Percentiles rank a stretch among this genome's conserved stretches.
These are phyloP conservation scores for Ogataea nitratoaversa DNA, from an alignment of 805 yeast genomes.

Conservation along the genomic window DNA sequence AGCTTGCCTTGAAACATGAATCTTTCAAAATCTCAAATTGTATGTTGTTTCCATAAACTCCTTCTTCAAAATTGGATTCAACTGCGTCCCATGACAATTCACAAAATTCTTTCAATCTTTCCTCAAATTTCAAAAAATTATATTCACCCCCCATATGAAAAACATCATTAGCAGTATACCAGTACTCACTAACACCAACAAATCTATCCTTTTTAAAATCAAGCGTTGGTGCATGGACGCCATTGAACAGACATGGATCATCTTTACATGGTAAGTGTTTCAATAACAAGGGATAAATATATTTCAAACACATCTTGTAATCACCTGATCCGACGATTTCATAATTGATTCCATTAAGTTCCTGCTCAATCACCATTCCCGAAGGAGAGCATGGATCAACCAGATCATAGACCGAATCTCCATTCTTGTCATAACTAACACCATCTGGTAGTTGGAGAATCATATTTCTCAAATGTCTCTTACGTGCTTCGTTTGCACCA, in stretches of 20 bases:
- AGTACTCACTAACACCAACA: conserved; percentile 92
- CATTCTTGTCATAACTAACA: conserved; percentile 39
- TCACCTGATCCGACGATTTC: conserved; percentile 72
- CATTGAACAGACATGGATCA: conserved; percentile 89
- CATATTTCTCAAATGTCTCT: conserved; percentile 57
- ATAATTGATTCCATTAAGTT: conserved; percentile 44
- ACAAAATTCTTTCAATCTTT: conserved; percentile 67
- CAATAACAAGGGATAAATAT: conserved; percentile 71
- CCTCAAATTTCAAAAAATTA: conserved; percentile 66
- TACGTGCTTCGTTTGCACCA: conserved; percentile 93
- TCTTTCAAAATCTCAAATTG: conserved; percentile 55
- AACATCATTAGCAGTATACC: conserved; percentile 94
- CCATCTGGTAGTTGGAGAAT: conserved; percentile 45
- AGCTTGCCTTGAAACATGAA: conserved; percentile 91
- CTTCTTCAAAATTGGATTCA: conserved; percentile 43
- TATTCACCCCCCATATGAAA: conserved; percentile 87
- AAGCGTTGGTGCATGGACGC: conserved; percentile 88
- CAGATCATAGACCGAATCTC: conserved; percentile 44
- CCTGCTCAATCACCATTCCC: conserved; percentile 48
- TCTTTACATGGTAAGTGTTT: conserved; percentile 80
- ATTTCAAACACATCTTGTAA: conserved; percentile 65
- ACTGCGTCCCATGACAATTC: conserved; percentile 65
- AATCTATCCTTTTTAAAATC: conserved; percentile 77
- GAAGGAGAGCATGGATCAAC: conserved; percentile 80
- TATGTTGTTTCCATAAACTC: conserved; percentile 54